Evolutionary conservation across 352 stramenopile genomes (phyloP).

Genomic region (Pythium insidiosum): DNA sequence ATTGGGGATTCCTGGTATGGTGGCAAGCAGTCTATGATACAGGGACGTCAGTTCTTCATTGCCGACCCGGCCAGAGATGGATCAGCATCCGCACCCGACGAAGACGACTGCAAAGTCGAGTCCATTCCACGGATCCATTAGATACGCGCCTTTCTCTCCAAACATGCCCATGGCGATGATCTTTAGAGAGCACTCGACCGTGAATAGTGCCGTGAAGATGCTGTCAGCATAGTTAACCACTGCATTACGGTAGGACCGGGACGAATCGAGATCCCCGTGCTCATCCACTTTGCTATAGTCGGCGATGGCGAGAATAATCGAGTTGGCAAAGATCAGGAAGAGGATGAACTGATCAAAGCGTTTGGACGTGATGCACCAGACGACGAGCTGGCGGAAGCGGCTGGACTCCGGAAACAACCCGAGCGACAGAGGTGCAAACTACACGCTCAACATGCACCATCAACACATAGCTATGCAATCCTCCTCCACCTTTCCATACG

Average conservation of each 20-base stretch:
- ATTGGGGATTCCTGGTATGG: slow-evolving; percentile 58
- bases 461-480: no score
- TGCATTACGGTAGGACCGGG: slow-evolving; percentile 32
- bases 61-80: background rate
- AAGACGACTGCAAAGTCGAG: slow-evolving; percentile 89
- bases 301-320: slow-evolving; percentile 66
- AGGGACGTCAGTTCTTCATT: background rate
- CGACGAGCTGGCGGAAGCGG: slow-evolving; percentile 40
- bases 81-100: slow-evolving; percentile 56
- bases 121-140: slow-evolving; percentile 85
- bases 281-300: slow-evolving; percentile 61
- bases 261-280: slow-evolving; percentile 29
- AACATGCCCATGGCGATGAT: slow-evolving; percentile 82
- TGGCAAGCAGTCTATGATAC: slow-evolving; percentile 35
- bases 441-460: no score
- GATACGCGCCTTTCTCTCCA: slow-evolving; percentile 61
- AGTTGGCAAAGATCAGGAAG: slow-evolving; percentile 78
- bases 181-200: slow-evolving; percentile 86
- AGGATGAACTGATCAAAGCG: slow-evolving; percentile 82
- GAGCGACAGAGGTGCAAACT: slow-evolving; percentile 55
- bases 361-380: slow-evolving; percentile 67
- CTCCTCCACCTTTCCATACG: background rate
- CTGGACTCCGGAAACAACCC: slow-evolving; percentile 39
- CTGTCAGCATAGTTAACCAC: slow-evolving; percentile 51
- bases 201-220: slow-evolving; percentile 68